Conservation (phyloP, 2,329 filamentous ascomycete genomes). For the Dothideomycetes sp. region DNA sequence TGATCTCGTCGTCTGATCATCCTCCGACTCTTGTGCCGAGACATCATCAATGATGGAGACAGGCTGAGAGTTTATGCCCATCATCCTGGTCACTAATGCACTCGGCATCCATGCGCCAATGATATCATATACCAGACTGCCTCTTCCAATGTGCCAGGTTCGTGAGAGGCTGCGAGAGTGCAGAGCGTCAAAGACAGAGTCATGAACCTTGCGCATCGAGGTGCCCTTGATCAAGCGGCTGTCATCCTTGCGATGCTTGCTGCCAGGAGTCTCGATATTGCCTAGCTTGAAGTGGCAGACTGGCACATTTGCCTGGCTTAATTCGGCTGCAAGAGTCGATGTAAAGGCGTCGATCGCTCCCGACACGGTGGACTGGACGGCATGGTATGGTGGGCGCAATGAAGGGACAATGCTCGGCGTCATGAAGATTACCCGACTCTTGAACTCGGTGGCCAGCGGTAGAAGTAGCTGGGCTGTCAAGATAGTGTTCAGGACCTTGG, state of each 20-base stretch:
- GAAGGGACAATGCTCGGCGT: constrained; percentile 73
- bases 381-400: constrained; percentile 68
- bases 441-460: constrained; percentile 38
- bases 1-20: constrained; percentile 27
- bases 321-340: constrained; percentile 66
- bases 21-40: constrained; percentile 21
- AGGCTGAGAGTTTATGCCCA: constrained; percentile 48
- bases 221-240: constrained; percentile 35
- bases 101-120: constrained; percentile 72
- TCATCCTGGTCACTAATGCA: constrained; percentile 81
- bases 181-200: constrained; percentile 82
- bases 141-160: constrained; percentile 71
- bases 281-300: constrained; percentile 85
- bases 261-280: constrained; percentile 69
- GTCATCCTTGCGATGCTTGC: constrained; percentile 29
- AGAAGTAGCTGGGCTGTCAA: constrained; percentile 82
- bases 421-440: constrained; percentile 62
- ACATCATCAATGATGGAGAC: constrained; percentile 17
- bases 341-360: constrained; percentile 81
- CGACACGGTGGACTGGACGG: constrained; percentile 75
- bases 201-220: constrained; percentile 67
- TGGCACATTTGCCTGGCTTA: constrained; percentile 62
- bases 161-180: constrained; percentile 49
- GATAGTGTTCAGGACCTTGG: constrained; percentile 80
- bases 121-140: constrained; percentile 72